Conservation (phyloP, 192 early-diverging fungal species). For the Coemansia sp. region DNA sequence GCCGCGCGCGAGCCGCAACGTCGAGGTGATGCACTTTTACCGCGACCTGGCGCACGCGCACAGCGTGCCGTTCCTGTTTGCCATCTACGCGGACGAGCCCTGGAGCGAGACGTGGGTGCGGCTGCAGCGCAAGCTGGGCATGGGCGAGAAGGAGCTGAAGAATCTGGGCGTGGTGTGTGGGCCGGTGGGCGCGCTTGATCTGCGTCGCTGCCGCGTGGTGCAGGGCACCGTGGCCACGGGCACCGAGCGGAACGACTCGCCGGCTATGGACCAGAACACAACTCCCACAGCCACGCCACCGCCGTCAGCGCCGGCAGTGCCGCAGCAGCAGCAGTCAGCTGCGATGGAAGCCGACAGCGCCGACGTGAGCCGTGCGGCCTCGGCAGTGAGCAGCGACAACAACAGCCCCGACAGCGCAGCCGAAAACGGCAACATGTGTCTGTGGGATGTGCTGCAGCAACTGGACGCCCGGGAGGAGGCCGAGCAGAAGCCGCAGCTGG, state of each 20-base stretch:
- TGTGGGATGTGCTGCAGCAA: conserved; percentile 31
- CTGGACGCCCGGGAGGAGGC: conserved; percentile 1
- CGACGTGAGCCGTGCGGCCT: neutral
- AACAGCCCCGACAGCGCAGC: neutral
- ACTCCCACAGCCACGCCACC: conserved; percentile 14
- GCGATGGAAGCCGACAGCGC: neutral
- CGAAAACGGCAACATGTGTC: conserved; percentile 7
- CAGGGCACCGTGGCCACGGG: conserved; percentile 14
- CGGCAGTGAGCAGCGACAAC: neutral
- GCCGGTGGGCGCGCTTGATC: conserved; percentile 3
- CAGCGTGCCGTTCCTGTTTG: conserved; percentile 80
- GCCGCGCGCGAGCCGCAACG: conserved; percentile 21
- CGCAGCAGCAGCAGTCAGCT: neutral
- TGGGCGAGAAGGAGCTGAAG: conserved; percentile 79
- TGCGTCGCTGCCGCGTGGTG: conserved; percentile 6
- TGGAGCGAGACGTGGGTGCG: conserved; percentile 70
- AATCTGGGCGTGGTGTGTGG: conserved; percentile 36
- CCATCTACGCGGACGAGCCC: conserved; percentile 60
- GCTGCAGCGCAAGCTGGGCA: conserved; percentile 64
- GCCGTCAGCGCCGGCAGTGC: neutral
- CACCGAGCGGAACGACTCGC: conserved; percentile 9
- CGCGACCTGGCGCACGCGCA: conserved; percentile 65
- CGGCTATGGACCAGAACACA: conserved; percentile 3
- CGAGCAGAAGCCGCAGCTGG: neutral
- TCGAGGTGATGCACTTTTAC: conserved; percentile 76